Base-by-base conservation (phyloP, 768 basidiomycete genomes). In the Tricholoma saponaceum region DNA sequence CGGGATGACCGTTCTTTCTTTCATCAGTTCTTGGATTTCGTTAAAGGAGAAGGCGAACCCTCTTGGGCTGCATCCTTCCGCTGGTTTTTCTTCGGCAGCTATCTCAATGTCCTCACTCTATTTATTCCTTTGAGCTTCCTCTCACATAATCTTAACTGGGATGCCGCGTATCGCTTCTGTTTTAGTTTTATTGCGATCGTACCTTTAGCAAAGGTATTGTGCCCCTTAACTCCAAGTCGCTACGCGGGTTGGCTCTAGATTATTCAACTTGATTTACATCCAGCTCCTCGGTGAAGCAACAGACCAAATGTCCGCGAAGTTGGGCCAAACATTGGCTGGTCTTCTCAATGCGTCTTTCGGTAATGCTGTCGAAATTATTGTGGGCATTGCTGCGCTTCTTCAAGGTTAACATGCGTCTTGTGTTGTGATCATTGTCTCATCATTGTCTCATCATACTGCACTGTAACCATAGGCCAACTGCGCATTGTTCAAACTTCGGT, bases 401-500 rank as follows among this genome's bases (percentile, higher is more conserved):
- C 88, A 92, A 77, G 85, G 89, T 89, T 56, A 51, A 25, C 33
- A 35, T 51, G 18, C 35, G 16, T 56, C 25, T 23, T 12, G 20
- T 23, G 22, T 20, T 20, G 23, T 47, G 28, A 22, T 32, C 10
- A 32, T 16, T 26, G 47, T 33, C 5, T 44, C 12, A 23, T 22
- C 32, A 58, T 54, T 44, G 58, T 30, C 58, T 23, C 47, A n/a
- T n/a, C n/a, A n/a, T n/a, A n/a, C n/a, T n/a, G n/a, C n/a, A n/a
- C 33, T n/a, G 41, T 47, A 20, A 22, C 25, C 39, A 33, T 64
- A 89, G 90, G 83, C 55, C 81, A 97, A 72, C 78, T 95, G 16
- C 85, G 90, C 33, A 89, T 97, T 65, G 95, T 97, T 2, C 93
- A 97, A 71, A 95, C 92, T 26, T 95, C 93, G 35, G 89, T 90